Evolutionary conservation across 495 filamentous ascomycete genomes (phyloP).

Genomic region (Chaetomium fimeti): DNA sequence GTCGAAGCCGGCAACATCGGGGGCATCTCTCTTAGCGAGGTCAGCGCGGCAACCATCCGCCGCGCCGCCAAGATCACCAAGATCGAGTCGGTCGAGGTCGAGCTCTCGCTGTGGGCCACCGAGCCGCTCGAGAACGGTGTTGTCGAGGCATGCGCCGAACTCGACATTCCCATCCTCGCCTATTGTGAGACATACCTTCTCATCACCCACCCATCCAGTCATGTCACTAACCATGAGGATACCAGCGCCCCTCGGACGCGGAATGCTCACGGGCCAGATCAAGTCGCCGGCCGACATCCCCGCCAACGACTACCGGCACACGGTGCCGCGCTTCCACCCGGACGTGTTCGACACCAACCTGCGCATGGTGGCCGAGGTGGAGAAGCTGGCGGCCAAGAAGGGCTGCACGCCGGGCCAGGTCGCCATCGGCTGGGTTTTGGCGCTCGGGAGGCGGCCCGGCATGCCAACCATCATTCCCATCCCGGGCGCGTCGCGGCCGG

Average conservation of each 20-base stretch:
- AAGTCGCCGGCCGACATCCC: constrained; percentile 62
- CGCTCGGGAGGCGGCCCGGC: constrained; percentile 55
- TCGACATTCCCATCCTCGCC: constrained; percentile 70
- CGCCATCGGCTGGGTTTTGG: constrained; percentile 68
- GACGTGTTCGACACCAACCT: constrained; percentile 72
- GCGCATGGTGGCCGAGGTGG: constrained; percentile 65
- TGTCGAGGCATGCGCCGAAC: constrained; percentile 65
- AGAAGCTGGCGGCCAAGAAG: constrained; percentile 66
- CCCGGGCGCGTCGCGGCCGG: constrained; percentile 61
- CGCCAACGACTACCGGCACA: constrained; percentile 54
- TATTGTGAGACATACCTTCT: constrained; percentile 49
- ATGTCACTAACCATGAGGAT: background rate
- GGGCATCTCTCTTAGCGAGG: constrained; percentile 73
- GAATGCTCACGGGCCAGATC: constrained; percentile 60
- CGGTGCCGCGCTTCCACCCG: constrained; percentile 64
- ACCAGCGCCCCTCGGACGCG: constrained; percentile 27
- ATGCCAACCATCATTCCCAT: constrained; percentile 77
- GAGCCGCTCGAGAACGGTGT: constrained; percentile 73
- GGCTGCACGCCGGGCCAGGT: constrained; percentile 70
- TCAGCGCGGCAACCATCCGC: constrained; percentile 69
- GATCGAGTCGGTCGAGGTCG: constrained; percentile 76
- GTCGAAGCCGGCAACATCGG: constrained; percentile 73
- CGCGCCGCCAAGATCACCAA: constrained; percentile 67
- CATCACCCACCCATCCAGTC: background rate
- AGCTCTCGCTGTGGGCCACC: constrained; percentile 68